Conservation (phyloP, 768 basidiomycete species). For the Hericium coralloides region DNA sequence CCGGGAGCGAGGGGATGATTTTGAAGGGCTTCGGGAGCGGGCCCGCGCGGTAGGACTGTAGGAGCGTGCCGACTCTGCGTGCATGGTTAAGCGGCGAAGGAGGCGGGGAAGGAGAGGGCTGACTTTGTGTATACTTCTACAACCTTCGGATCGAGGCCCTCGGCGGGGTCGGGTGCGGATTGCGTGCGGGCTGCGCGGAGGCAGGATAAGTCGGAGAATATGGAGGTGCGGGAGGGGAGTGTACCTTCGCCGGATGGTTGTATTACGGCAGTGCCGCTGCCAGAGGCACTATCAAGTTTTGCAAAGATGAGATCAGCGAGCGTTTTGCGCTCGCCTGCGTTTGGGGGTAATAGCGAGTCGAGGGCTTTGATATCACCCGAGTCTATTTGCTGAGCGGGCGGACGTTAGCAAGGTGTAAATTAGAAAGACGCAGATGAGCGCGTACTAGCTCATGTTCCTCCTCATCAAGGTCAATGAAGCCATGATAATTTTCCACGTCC, state of each 20-base stretch:
- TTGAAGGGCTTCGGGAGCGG: slow-evolving; percentile 97
- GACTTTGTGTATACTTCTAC: slow-evolving; percentile 92
- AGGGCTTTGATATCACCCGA: slow-evolving; percentile 80
- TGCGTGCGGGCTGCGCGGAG: slow-evolving; percentile 40
- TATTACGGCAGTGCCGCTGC: slow-evolving; percentile 43
- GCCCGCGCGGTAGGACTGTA: slow-evolving; percentile 87
- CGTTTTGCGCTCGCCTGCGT: slow-evolving; percentile 69
- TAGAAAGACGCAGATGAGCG: neutral
- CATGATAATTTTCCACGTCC: slow-evolving; percentile 43
- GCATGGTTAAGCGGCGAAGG: neutral
- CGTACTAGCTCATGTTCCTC: slow-evolving; percentile 45
- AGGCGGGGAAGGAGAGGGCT: slow-evolving; percentile 16
- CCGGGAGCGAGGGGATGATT: slow-evolving; percentile 89
- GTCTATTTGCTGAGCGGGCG: slow-evolving; percentile 67
- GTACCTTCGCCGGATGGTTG: slow-evolving; percentile 52
- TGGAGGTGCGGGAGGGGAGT: neutral
- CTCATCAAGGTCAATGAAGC: slow-evolving; percentile 27
- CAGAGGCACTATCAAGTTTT: slow-evolving; percentile 61
- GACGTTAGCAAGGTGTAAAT: neutral
- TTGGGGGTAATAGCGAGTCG: slow-evolving; percentile 71
- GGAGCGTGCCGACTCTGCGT: slow-evolving; percentile 71
- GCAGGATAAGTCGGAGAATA: slow-evolving; percentile 15
- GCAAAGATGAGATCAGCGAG: slow-evolving; percentile 96
- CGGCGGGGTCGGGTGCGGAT: slow-evolving; percentile 56
- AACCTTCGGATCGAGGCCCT: slow-evolving; percentile 85